Percentiles rank a stretch among this genome's conserved stretches.
Conservation (phyloP, 768 basidiomycete genomes). For the Leucocoprinus birnbaumii region DNA sequence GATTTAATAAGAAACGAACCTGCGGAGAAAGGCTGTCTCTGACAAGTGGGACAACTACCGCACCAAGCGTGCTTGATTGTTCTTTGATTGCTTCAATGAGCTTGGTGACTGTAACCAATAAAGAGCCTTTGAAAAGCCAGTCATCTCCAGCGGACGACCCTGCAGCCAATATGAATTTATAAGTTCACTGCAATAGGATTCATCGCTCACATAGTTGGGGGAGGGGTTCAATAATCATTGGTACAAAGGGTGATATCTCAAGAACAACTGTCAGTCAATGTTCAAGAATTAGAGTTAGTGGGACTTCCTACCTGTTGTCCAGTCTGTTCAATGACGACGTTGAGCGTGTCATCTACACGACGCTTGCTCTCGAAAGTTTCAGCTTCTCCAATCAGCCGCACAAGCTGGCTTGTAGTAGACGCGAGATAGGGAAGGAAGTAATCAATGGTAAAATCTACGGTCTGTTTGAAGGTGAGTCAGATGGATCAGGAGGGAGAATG, state of each 20-base stretch:
- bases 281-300: background rate
- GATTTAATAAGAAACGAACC: slow-evolving; percentile 29
- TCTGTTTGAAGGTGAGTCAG: slow-evolving; percentile 36
- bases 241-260: slow-evolving; percentile 68
- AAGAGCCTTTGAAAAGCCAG: slow-evolving; percentile 65
- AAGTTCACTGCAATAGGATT: background rate
- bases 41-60: slow-evolving; percentile 61
- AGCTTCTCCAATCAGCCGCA: slow-evolving; percentile 68
- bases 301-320: slow-evolving; percentile 39
- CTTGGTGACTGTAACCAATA: slow-evolving; percentile 69
- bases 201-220: slow-evolving; percentile 66
- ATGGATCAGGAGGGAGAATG: background rate
- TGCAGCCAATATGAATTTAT: slow-evolving; percentile 23
- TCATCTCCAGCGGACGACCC: slow-evolving; percentile 70
- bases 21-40: slow-evolving; percentile 59
- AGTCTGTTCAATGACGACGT: slow-evolving; percentile 61
- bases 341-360: slow-evolving; percentile 67
- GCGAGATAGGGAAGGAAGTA: slow-evolving; percentile 71
- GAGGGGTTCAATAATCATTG: slow-evolving; percentile 59
- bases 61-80: slow-evolving; percentile 50
- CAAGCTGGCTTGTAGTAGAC: slow-evolving; percentile 56
- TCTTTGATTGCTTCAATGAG: slow-evolving; percentile 70
- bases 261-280: background rate
- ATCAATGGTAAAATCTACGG: slow-evolving; percentile 44
- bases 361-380: slow-evolving; percentile 77